A percentile compares a stretch with the other conserved stretches of the same genome.
phyloP scores from a whole-genome alignment of 2,329 filamentous ascomycete species.

The Leptographium lundbergii region DNA sequence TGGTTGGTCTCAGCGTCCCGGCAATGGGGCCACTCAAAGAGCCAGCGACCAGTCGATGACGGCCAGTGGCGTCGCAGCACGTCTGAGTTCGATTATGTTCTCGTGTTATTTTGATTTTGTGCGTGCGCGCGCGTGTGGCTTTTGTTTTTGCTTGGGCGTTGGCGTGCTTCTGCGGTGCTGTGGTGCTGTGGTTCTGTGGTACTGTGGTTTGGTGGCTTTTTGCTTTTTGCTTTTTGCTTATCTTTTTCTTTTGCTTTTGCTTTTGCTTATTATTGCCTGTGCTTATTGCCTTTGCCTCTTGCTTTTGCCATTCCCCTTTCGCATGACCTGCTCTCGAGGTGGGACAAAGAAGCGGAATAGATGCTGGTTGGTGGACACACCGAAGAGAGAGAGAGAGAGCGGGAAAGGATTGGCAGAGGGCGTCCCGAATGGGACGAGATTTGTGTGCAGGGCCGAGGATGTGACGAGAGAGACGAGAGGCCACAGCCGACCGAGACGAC shows the following conservation, averaged over 20 bases:
- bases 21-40: background rate
- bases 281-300: too few relatives aligned
- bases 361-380: constrained; percentile 9
- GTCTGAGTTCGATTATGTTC: background rate
- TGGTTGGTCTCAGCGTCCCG: background rate
- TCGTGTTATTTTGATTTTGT: background rate
- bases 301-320: too few relatives aligned
- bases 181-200: too few relatives aligned
- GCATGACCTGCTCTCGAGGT: too few relatives aligned
- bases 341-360: constrained; percentile 9
- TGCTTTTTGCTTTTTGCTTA: background rate
- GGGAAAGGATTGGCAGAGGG: background rate
- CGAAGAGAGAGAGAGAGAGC: background rate
- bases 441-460: background rate
- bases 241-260: background rate
- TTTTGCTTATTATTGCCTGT: too few relatives aligned
- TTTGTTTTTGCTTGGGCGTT: background rate
- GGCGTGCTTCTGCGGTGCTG: background rate
- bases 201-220: too few relatives aligned
- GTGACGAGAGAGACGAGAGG: background rate
- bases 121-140: background rate
- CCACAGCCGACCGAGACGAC: too few relatives aligned
- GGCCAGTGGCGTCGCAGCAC: background rate
- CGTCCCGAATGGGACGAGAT: background rate
- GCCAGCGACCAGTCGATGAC: background rate